These are phyloP conservation scores for Calvatia gigantea DNA, from an alignment of 768 basidiomycete species.

Conservation along the genomic window DNA sequence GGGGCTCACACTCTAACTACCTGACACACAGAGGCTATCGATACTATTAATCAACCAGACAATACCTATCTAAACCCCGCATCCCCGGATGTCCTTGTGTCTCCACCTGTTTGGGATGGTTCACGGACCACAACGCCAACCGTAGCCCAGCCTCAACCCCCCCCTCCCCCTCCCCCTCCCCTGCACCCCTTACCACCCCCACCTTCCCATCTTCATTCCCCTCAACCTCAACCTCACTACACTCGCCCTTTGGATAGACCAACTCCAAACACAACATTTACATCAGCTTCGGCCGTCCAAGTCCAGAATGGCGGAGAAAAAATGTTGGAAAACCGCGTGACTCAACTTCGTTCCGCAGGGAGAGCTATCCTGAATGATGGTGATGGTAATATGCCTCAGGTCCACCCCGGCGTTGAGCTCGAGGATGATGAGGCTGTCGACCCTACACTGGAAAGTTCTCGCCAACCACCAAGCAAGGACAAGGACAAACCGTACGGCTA, in stretches of 20 bases:
- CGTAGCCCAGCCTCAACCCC: slow-evolving; percentile 25
- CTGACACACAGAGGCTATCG: slow-evolving; percentile 5
- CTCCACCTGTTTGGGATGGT: slow-evolving; percentile 51
- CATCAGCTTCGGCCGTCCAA: not conserved
- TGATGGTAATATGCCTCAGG: slow-evolving; percentile 7
- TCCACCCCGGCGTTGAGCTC: not conserved
- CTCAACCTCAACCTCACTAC: not conserved
- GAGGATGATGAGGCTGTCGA: not conserved
- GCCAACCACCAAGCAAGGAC: slow-evolving; percentile 25
- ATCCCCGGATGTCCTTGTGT: slow-evolving; percentile 56
- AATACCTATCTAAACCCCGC: slow-evolving; percentile 64
- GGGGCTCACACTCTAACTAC: not conserved
- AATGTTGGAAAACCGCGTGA: not conserved
- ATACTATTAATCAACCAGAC: slow-evolving; percentile 27
- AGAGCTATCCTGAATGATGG: not conserved
- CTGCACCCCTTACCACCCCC: not conserved
- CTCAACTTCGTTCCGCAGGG: not conserved
- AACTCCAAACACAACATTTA: not conserved
- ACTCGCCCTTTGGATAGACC: not conserved
- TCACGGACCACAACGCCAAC: slow-evolving; percentile 53
- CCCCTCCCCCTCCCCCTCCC: slow-evolving; percentile 2
- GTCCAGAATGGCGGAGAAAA: not conserved
- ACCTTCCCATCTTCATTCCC: not conserved
- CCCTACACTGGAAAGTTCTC: slow-evolving; percentile 13
- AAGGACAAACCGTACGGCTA: slow-evolving; percentile 52